Base-by-base conservation (phyloP, 768 basidiomycete species). In the Suillus subalutaceus region DNA sequence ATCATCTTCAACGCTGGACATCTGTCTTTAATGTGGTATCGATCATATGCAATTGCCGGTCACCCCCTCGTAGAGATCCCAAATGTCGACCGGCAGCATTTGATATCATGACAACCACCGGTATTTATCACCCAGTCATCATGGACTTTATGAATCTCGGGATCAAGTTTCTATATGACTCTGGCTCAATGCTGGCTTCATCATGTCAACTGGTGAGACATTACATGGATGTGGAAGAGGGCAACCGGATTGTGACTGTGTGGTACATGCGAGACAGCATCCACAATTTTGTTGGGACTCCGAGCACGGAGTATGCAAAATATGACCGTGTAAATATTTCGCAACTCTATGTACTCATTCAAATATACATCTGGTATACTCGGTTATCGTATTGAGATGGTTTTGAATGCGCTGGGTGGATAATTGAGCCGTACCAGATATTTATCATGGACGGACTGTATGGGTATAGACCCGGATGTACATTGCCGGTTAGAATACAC, bases 211-310 rank as follows among this genome's bases (percentile, higher is more conserved):
- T 37, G 1, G 32, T 56, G 56, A 38, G 56, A 57, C 35, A 57
- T 41, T 41, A 41, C 40, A 41, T 41, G 40, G 15, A 41, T 15
- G 40, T 41, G 40, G 40, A 41, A 41, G 40, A 41, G 15, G 40
- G 40, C 15, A 41, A 41, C 40, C 2, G 15, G 40, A 41, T 41
- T 41, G 40, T 41, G 1, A 15, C 40, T 41, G 40, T 4, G 6
- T 41, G 40, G 40, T 41, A 41, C 40, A 41, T 15, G 40, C 10
- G 38, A 37, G 55, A 56, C 18, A 56, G 32, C 18, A 56, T 56
- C 20, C 55, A 56, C 9, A 56, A 56, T 10, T 56, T 56, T 37
- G 55, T 56, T 52, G 50, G 50, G 15, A 52, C 50, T 52, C 50
- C 15, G 12, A 52, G 50, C 23, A 52, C 26, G 2, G 50, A 52